Percentiles rank a stretch among this genome's conserved stretches.
phyloP scores from a whole-genome alignment of 1,284 basidiomycete genomes.

The Ganoderma sp. region DNA sequence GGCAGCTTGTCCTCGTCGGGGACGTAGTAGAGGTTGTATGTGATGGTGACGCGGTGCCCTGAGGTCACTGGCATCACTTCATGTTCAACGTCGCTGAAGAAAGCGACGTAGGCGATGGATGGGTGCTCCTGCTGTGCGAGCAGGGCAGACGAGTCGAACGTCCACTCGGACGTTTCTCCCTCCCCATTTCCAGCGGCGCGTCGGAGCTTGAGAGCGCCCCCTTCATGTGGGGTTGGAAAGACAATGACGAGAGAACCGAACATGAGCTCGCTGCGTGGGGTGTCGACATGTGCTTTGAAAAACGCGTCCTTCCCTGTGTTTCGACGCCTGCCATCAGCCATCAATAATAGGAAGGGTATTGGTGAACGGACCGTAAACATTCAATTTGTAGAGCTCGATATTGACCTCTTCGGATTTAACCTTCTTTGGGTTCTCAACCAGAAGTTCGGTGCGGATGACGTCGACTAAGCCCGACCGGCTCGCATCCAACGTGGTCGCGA shows the following conservation, averaged over 20 bases:
- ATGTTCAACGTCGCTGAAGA: conserved; percentile 54
- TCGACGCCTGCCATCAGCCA: neutral
- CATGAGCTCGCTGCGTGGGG: conserved; percentile 34
- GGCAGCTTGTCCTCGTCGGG: conserved; percentile 2
- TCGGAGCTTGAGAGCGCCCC: conserved; percentile 45
- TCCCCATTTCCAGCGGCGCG: conserved; percentile 34
- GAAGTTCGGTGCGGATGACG: conserved; percentile 32
- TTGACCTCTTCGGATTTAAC: conserved; percentile 5
- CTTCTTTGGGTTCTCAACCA: conserved; percentile 28
- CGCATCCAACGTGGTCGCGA: conserved; percentile 40
- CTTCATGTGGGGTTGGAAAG: conserved; percentile 48
- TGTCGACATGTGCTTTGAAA: conserved; percentile 39
- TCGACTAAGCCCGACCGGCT: conserved; percentile 34
- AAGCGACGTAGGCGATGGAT: conserved; percentile 44
- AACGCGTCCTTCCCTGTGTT: conserved; percentile 31
- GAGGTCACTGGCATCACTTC: conserved; percentile 48
- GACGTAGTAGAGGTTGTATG: conserved; percentile 46
- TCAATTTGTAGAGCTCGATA: conserved; percentile 39
- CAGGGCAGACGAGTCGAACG: conserved; percentile 42
- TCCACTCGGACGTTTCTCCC: conserved; percentile 19
- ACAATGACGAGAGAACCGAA: conserved; percentile 52
- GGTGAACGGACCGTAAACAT: conserved; percentile 14
- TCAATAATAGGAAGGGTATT: neutral
- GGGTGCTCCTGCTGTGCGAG: conserved; percentile 21
- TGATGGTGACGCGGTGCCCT: conserved; percentile 49